Evolutionary conservation across 495 filamentous ascomycete genomes (phyloP).

Genomic region (Xanthoparmelia taractica): DNA sequence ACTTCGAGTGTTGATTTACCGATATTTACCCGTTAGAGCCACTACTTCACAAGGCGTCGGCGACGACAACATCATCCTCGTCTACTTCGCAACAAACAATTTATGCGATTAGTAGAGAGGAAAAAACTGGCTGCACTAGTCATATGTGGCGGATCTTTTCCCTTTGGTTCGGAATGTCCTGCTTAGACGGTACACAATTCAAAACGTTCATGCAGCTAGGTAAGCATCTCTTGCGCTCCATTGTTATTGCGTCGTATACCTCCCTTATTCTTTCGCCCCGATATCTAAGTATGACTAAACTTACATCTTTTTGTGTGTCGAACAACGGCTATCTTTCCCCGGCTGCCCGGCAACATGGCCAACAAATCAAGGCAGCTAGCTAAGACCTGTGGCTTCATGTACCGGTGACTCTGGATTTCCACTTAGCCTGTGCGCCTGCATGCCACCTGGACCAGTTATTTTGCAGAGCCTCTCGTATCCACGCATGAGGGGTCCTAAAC

Average conservation of each 20-base stretch:
- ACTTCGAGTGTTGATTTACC: background rate
- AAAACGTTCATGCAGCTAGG: constrained; percentile 1
- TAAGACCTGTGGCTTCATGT: background rate
- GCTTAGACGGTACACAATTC: background rate
- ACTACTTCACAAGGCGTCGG: no score
- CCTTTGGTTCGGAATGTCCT: background rate
- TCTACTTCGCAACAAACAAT: background rate
- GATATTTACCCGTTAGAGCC: constrained; percentile 1
- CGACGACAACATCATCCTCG: background rate
- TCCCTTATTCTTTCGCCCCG: no score
- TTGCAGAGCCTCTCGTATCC: background rate
- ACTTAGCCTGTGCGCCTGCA: constrained; percentile 2
- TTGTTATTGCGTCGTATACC: background rate
- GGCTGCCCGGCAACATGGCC: background rate
- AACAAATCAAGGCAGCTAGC: background rate
- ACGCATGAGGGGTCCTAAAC: background rate
- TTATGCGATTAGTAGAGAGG: background rate
- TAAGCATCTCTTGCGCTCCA: background rate
- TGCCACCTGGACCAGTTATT: background rate
- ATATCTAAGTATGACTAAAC: background rate
- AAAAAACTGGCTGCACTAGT: background rate
- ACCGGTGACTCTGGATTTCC: background rate
- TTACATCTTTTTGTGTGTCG: background rate
- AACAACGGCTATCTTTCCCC: background rate
- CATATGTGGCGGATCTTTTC: background rate